A percentile compares a stretch with the other conserved stretches of the same genome.
These are phyloP conservation scores for Zygoascus biomembranicola DNA, from an alignment of 805 yeast species.

Conservation along the genomic window DNA sequence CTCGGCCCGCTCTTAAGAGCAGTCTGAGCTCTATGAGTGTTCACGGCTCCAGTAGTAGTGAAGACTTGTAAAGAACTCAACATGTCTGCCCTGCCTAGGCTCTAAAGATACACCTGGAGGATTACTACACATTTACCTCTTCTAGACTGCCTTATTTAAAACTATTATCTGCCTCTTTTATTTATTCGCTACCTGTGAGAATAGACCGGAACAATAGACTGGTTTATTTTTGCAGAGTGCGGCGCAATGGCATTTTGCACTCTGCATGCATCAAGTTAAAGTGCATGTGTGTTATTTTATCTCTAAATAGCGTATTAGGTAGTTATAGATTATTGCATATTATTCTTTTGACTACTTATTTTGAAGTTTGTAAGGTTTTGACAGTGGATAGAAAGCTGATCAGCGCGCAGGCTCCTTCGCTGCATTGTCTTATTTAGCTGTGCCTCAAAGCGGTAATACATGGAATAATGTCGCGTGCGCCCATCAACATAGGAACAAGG, in stretches of 20 bases:
- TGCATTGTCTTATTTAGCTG: too few relatives aligned
- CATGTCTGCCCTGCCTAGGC: background rate
- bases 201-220: background rate
- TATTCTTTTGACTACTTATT: too few relatives aligned
- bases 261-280: too few relatives aligned
- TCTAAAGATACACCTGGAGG: background rate
- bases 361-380: too few relatives aligned
- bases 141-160: background rate
- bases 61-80: background rate
- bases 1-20: slow-evolving; percentile 8
- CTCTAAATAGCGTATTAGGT: too few relatives aligned
- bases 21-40: slow-evolving; percentile 8
- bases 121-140: background rate
- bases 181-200: background rate
- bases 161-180: background rate
- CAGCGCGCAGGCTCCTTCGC: too few relatives aligned
- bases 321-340: too few relatives aligned
- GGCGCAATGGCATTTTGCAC: background rate
- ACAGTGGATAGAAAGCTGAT: too few relatives aligned
- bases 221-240: background rate
- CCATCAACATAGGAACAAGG: too few relatives aligned
- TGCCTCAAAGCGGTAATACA: too few relatives aligned
- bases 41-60: background rate
- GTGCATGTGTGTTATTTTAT: too few relatives aligned
- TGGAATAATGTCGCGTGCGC: too few relatives aligned